Base-by-base conservation (phyloP, 169 alveolate genomes). In the Cryptosporidium sp. region DNA sequence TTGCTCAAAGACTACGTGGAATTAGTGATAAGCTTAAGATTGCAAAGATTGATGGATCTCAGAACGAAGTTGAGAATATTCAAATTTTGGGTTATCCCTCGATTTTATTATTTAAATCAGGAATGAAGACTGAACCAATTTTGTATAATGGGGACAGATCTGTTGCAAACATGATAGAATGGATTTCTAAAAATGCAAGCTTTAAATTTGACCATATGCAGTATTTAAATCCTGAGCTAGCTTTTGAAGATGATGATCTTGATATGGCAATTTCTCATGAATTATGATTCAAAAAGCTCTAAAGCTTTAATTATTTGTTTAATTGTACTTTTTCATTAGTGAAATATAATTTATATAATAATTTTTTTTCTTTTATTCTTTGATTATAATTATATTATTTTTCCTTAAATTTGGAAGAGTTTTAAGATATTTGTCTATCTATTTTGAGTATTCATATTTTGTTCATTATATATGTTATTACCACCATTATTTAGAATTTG, bases 21-120 rank as follows among this genome's bases (percentile, higher is more conserved):
- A 60, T 80, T 29, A 80, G n/a, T 52, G 75, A 58, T 61, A 86
- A 69, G 7, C 72, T 86, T 21, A 75, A 53, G 58, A 71, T 86
- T n/a, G 92, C 86, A 4, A 86, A 86, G 51, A 71, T 86, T n/a
- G 92, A 86, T 72, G 92, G 89, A 21, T 73, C 92, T 42, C 92
- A 86, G 51, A 86, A 86, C 6, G 92, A 86, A 23, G 87, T 86
- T 52, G 85, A 67, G n/a, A 80, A 80, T 39, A 84, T 86, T 16
- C 92, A 86, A 37, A 58, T 86, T 52, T 33, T 69, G 18, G 94
- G 93, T 23, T 92, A 85, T 62, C 94, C 94, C n/a, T 61, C 94
- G 51, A 67, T 92, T 42, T 62, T 85, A n/a, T 67, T 92, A 9
- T 92, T 80, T 84, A 58, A 51, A 53, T 85, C 86, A 35, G 56